Conservation (phyloP, 23 red algal species). For the Chondrus crispus region DNA sequence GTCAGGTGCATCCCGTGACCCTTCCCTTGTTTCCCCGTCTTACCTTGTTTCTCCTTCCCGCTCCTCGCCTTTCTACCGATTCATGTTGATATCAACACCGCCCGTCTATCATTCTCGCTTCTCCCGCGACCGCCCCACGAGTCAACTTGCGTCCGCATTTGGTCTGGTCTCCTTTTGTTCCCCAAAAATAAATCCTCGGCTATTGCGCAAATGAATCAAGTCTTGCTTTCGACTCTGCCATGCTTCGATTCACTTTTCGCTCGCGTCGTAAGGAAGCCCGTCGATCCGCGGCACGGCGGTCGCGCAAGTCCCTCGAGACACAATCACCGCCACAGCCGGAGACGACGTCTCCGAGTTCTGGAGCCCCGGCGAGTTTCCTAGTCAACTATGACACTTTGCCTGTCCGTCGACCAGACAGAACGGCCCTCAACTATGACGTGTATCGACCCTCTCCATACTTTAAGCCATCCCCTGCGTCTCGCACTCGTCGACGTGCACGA, state of each 20-base stretch:
- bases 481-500: background rate
- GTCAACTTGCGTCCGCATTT: too few species aligned
- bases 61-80: background rate
- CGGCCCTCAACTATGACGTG: slow-evolving; percentile 18
- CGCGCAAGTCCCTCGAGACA: slow-evolving; percentile 10
- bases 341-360: background rate
- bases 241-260: slow-evolving; percentile 43
- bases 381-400: slow-evolving; percentile 33
- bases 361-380: background rate
- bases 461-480: background rate
- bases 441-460: slow-evolving; percentile 41
- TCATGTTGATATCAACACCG: too few species aligned
- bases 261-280: background rate
- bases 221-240: background rate
- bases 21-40: too few species aligned
- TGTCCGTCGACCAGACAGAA: background rate
- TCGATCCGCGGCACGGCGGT: background rate
- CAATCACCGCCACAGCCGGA: background rate
- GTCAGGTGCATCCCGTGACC: too few species aligned
- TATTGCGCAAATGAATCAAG: background rate
- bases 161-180: background rate
- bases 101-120: too few species aligned
- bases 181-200: background rate
- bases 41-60: background rate
- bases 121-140: too few species aligned